Conservation (phyloP, 2,329 filamentous ascomycete species). For the Phaeosphaeriaceae sp. region DNA sequence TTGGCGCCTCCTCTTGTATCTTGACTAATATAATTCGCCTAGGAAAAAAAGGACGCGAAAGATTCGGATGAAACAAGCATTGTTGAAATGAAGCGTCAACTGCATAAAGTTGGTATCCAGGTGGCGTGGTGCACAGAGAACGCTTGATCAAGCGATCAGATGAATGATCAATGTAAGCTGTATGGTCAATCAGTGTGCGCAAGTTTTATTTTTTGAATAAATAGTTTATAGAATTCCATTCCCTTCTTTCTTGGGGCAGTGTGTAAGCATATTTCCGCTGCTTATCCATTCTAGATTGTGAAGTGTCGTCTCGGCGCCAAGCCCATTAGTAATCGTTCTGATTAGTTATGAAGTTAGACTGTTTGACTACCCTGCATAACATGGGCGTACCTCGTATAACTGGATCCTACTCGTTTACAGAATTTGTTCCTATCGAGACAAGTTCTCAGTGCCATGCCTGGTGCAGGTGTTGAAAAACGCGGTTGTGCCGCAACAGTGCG, state of each 20-base stretch:
- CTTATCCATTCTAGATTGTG: too few relatives aligned
- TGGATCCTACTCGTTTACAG: too few relatives aligned
- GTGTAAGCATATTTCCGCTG: too few relatives aligned
- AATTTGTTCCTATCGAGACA: too few relatives aligned
- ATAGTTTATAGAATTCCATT: too few relatives aligned
- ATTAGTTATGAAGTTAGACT: conserved; percentile 2
- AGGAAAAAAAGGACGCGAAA: conserved; percentile 4
- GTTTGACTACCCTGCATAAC: neutral
- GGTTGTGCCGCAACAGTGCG: conserved; percentile 31
- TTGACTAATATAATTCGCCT: neutral
- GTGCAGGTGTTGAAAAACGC: conserved; percentile 27
- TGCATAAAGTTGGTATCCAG: conserved; percentile 21
- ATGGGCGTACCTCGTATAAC: too few relatives aligned
- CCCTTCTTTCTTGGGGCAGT: too few relatives aligned
- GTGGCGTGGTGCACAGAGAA: conserved; percentile 30
- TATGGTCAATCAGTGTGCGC: too few relatives aligned
- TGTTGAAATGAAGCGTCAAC: conserved; percentile 6
- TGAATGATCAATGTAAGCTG: too few relatives aligned
- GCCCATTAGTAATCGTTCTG: conserved; percentile 3
- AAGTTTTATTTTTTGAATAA: too few relatives aligned
- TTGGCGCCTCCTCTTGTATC: too few relatives aligned
- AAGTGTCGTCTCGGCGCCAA: too few relatives aligned
- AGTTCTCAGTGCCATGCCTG: conserved; percentile 17
- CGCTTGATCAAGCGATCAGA: neutral
- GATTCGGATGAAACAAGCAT: conserved; percentile 12